Conservation (phyloP, 2,329 filamentous ascomycete genomes). For the Gaeumannomyces sp. region DNA sequence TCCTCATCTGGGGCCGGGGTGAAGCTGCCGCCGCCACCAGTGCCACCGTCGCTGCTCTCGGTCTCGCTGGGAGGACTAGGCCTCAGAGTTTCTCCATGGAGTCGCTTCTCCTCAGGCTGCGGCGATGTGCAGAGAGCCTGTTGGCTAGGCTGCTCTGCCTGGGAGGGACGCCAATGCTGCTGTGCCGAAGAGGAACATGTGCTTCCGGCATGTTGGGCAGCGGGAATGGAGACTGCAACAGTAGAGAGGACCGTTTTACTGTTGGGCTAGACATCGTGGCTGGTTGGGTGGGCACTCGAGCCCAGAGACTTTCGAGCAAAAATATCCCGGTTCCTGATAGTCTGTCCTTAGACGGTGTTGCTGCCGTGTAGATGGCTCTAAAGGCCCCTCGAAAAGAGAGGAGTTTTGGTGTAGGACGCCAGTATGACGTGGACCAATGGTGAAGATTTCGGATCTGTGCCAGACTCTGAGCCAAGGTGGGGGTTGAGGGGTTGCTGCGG, state of each 20-base stretch:
- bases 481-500: no score
- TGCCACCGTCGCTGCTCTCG: neutral
- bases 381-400: neutral
- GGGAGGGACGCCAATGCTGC: neutral
- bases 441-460: no score
- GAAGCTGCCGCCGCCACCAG: neutral
- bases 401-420: neutral
- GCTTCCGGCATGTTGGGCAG: neutral
- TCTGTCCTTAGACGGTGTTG: neutral
- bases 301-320: neutral
- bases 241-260: neutral
- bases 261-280: neutral
- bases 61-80: neutral
- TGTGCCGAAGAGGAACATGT: neutral
- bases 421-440: neutral
- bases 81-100: slow-evolving; percentile 8
- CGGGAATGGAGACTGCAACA: neutral
- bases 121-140: neutral
- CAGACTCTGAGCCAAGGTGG: no score
- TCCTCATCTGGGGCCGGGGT: neutral
- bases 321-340: neutral
- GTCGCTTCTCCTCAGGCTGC: neutral
- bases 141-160: neutral
- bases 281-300: neutral
- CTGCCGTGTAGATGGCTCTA: neutral